Evolutionary conservation across 2,329 filamentous ascomycete species (phyloP).

Genomic region (Aphanocladium album): DNA sequence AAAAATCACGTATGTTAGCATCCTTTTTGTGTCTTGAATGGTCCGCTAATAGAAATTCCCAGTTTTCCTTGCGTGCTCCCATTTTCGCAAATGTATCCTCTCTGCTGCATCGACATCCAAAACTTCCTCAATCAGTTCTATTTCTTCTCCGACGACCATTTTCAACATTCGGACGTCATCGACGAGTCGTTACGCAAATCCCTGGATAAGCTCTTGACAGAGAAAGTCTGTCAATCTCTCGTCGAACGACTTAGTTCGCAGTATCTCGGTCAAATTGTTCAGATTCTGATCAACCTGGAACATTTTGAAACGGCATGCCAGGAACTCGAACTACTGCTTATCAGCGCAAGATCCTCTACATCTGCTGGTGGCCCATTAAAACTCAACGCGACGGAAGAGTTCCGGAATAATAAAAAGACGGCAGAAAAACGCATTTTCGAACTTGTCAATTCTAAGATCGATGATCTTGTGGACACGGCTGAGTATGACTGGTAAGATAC

Average conservation of each 20-base stretch:
- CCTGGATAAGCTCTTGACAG: constrained; percentile 87
- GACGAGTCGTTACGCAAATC: constrained; percentile 87
- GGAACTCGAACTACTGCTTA: constrained; percentile 81
- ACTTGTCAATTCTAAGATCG: constrained; percentile 96
- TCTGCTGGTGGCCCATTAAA: constrained; percentile 76
- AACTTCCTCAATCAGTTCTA: constrained; percentile 99
- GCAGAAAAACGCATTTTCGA: constrained; percentile 98
- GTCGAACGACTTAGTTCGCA: constrained; percentile 86
- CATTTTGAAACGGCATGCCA: constrained; percentile 93
- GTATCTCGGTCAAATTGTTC: constrained; percentile 95
- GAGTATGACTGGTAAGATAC: constrained; percentile 81
- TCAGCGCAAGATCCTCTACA: constrained; percentile 75
- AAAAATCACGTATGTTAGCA: constrained; percentile 59
- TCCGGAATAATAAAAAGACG: constrained; percentile 85
- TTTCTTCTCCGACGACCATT: constrained; percentile 94
- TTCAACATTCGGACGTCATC: constrained; percentile 82
- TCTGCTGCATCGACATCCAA: constrained; percentile 96
- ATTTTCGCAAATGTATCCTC: constrained; percentile 97
- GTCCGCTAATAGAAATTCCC: constrained; percentile 3
- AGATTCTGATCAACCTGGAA: constrained; percentile 95
- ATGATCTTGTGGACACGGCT: constrained; percentile 92
- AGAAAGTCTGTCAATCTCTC: constrained; percentile 85
- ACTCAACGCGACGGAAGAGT: constrained; percentile 78
- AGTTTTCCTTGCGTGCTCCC: constrained; percentile 93
- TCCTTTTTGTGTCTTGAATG: background rate